Evolutionary conservation across 495 filamentous ascomycete genomes (phyloP).

Genomic region (Trichocladium antarcticum): DNA sequence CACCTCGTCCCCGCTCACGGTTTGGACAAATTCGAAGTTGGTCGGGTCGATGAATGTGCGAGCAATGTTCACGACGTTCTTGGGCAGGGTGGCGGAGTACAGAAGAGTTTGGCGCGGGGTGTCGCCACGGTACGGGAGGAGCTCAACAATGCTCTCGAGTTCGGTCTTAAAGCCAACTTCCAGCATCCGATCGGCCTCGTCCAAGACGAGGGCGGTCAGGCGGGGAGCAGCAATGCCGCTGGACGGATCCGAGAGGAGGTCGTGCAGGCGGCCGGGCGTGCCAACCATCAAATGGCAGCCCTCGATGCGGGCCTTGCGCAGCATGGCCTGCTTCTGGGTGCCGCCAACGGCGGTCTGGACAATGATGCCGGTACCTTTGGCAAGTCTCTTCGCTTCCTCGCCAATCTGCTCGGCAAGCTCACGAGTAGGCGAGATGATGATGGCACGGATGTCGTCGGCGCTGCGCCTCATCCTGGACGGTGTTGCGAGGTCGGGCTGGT

Average conservation of each 20-base stretch:
- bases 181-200: slow-evolving; percentile 87
- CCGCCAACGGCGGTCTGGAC: slow-evolving; percentile 88
- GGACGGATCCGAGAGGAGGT: slow-evolving; percentile 61
- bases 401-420: slow-evolving; percentile 95
- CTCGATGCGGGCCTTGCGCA: slow-evolving; percentile 50
- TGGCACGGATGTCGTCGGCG: slow-evolving; percentile 64
- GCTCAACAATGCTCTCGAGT: slow-evolving; percentile 54
- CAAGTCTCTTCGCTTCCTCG: slow-evolving; percentile 65
- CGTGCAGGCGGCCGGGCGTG: slow-evolving; percentile 80
- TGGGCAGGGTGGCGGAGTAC: slow-evolving; percentile 85
- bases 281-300: slow-evolving; percentile 87
- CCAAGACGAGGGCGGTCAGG: slow-evolving; percentile 71
- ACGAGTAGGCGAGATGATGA: slow-evolving; percentile 88
- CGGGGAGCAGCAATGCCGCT: slow-evolving; percentile 60
- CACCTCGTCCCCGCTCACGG: slow-evolving; percentile 64
- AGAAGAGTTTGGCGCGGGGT: slow-evolving; percentile 78
- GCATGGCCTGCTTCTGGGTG: slow-evolving; percentile 53
- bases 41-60: slow-evolving; percentile 37
- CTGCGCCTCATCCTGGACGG: slow-evolving; percentile 22
- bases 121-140: slow-evolving; percentile 48
- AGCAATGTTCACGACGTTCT: slow-evolving; percentile 71
- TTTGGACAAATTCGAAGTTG: slow-evolving; percentile 73
- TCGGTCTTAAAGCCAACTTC: slow-evolving; percentile 81
- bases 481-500: slow-evolving; percentile 41
- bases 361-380: slow-evolving; percentile 51